Base-by-base conservation (phyloP, 768 basidiomycete species). In the Suillus alpinus region DNA sequence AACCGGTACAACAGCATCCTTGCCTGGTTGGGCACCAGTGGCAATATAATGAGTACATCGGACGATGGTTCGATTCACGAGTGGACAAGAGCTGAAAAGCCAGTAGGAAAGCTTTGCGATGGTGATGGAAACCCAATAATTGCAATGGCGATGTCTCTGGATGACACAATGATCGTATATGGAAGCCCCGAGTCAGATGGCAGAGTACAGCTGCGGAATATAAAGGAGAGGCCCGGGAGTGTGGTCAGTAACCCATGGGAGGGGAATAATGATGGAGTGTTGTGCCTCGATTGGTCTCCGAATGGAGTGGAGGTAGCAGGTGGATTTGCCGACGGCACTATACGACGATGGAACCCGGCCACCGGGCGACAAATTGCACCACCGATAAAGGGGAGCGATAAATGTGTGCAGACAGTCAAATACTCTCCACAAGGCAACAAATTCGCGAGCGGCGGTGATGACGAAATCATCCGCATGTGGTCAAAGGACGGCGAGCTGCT, bases 231-330 rank as follows among this genome's bases (percentile, higher is more conserved):
- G n/a, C n/a, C n/a, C n/a, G n/a, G 41, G n/a, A 20, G 41, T 5
- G 4, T 43, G 18, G 18, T 43, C 6, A 18, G n/a, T 6, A 8
- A n/a, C 8, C 7, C 41, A 6, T 43, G 41, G 41, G 18, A 43
- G 41, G n/a, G 41, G 8, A 41, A 63, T 32, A 60, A 32, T 18
- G 55, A 32, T 2, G 39, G 53, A 3, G 56, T 61, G 8, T 34
- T n/a, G 18, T 29, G 52, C 16, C 46, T 65, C 9, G 63, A 51
- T 20, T 63, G 66, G 31, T 68, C 68, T 23, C 59, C 43, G 2
- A 56, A 62, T 43, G 59, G 66, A 14, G 60, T 55, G n/a, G 40
- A 47, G n/a, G 41, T 68, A 1, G 68, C 60, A 7, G 56, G 57
- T 8, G 62, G 53, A 10, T 31, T 62, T 14, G 6, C 39, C 6